These are phyloP conservation scores for Botryotinia narcissicola DNA, from an alignment of 2,329 filamentous ascomycete genomes.

Conservation along the genomic window DNA sequence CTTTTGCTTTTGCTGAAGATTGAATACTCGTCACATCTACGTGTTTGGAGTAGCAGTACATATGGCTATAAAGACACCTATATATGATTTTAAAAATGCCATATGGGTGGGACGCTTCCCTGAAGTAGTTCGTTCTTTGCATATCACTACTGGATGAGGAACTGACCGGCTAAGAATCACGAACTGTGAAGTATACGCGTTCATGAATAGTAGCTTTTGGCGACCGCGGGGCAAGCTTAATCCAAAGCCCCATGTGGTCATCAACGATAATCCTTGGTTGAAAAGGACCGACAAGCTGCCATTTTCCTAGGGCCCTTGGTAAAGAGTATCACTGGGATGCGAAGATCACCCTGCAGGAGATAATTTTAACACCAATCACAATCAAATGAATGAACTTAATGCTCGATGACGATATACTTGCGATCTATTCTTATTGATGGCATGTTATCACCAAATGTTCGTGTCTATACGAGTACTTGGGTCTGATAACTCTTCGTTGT, in stretches of 20 bases:
- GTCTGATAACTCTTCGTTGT: neutral
- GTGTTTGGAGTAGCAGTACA: constrained; percentile 12
- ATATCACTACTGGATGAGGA: constrained; percentile 4
- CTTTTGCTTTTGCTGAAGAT: constrained; percentile 13
- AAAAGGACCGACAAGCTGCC: constrained; percentile 19
- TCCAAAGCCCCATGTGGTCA: constrained; percentile 25
- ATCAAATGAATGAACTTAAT: constrained; percentile 19
- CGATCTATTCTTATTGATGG: neutral
- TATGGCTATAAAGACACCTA: neutral
- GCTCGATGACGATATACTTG: constrained; percentile 25
- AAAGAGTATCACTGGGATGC: constrained; percentile 18
- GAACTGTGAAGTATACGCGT: neutral
- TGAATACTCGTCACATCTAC: constrained; percentile 12
- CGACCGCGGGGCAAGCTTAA: constrained; percentile 23
- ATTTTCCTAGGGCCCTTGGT: constrained; percentile 11
- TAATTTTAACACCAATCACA: constrained; percentile 30
- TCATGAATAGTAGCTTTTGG: constrained; percentile 16
- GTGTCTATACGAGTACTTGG: neutral
- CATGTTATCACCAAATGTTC: neutral
- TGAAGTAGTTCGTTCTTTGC: neutral
- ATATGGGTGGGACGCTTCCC: neutral
- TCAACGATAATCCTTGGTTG: constrained; percentile 30
- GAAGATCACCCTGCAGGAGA: constrained; percentile 23
- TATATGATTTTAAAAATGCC: constrained; percentile 1
- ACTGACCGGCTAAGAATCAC: neutral